Percentiles rank a stretch among this genome's conserved stretches.
phyloP scores from a whole-genome alignment of 345 rosid species.

The Boechera divaricarpa region DNA sequence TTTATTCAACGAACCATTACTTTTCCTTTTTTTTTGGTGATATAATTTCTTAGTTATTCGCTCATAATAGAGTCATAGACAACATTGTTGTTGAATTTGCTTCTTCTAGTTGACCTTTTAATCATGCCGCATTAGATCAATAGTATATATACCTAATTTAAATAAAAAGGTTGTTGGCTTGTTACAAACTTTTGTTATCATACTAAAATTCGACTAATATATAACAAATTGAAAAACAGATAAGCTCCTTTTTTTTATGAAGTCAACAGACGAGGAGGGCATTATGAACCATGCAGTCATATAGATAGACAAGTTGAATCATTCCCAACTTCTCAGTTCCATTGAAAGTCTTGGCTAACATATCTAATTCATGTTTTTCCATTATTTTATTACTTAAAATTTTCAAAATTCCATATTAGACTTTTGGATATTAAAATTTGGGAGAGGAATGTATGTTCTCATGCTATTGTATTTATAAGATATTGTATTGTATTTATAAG shows the following conservation, averaged over 20 bases:
- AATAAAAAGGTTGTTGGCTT: background rate
- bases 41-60: background rate
- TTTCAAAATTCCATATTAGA: background rate
- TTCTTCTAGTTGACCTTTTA: conserved; percentile 3
- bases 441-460: background rate
- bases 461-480: background rate
- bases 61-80: conserved; percentile 3
- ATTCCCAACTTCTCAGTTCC: background rate
- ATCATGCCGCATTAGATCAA: conserved; percentile 9
- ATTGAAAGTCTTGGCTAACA: too few relatives aligned
- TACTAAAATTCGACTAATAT: background rate
- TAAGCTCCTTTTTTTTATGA: background rate
- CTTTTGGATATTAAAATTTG: conserved; percentile 11
- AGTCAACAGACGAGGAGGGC: conserved; percentile 6
- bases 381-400: background rate
- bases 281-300: background rate
- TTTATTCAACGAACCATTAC: too few relatives aligned
- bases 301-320: conserved; percentile 1
- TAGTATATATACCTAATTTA: background rate
- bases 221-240: background rate
- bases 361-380: background rate
- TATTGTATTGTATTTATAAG: too few relatives aligned
- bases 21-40: too few relatives aligned
- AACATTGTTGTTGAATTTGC: background rate
- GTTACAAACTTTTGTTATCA: conserved; percentile 2